Base-by-base conservation (phyloP, 2,329 filamentous ascomycete genomes). In the Plenodomus lindquistii region DNA sequence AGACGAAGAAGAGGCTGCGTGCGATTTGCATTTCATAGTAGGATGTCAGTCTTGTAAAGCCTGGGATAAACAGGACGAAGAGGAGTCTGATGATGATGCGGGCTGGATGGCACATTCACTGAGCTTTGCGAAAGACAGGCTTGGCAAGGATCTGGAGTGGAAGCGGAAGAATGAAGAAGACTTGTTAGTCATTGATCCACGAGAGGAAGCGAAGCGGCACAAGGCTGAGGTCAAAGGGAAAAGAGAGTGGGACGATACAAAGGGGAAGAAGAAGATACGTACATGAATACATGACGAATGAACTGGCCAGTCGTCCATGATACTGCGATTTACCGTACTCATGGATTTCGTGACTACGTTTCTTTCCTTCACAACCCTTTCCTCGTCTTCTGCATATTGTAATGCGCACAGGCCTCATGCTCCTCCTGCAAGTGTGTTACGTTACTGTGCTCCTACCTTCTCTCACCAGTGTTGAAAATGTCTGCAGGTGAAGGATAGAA, bases 21-120 rank as follows among this genome's bases (percentile, higher is more conserved):
- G 94, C 67, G 94, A 97, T 70, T 76, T 99, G 29, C 94, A 99
- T 70, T 99, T 97, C 72, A 95, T 99, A 55, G 89, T 88, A 40
- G 89, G 95, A 63, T 99, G 94, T 71, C 91, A 96, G 68, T 96
- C 91, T 37, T 97, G 94, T 71, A 85, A 84, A 49, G 83, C 87
- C 0, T 96, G 92, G 91, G 88, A 95, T 17, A 85, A 88, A 55
- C 86, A 84, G 20, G 78, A 84, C 44, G 77, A 82, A 34, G 81
- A 79, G 27, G 84, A 86, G 43, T 85, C 82, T 29, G 73, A 75
- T 2, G 76, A 78, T 15, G 77, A 79, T 42, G 79, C 82, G 40
- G 86, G 85, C 7, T 97, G 93, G 92, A 89, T 97, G 85, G 84
- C 84, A 3, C 93, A 97, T 70, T 80, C 84, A 9, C 78, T 99